Evolutionary conservation across 345 rosid species (phyloP).

Genomic region (Pugionium dolabratum): DNA sequence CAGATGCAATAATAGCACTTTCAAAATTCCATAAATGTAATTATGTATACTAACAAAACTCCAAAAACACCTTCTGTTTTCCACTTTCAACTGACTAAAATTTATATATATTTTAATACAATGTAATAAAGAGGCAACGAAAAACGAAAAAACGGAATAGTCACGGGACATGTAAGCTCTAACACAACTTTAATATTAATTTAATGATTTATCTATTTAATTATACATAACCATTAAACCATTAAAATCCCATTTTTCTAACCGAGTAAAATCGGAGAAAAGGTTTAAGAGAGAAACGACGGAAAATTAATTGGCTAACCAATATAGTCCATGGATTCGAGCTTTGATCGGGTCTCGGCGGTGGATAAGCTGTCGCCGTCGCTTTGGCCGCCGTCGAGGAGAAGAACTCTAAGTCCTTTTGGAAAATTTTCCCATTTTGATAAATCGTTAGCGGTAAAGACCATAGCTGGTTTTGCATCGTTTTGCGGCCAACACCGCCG

Average conservation of each 20-base stretch:
- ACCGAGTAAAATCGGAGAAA: neutral
- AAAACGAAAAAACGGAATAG: neutral
- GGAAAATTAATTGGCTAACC: constrained; percentile 55
- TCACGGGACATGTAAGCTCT: constrained; percentile 34
- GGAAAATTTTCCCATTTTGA: constrained; percentile 93
- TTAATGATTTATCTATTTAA: too few relatives aligned
- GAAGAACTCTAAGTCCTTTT: constrained; percentile 91
- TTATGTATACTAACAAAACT: constrained; percentile 22
- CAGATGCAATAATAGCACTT: constrained; percentile 8
- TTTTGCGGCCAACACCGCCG: constrained; percentile 63
- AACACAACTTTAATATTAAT: constrained; percentile 10
- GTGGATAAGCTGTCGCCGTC: constrained; percentile 49
- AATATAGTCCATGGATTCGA: constrained; percentile 84
- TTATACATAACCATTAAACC: neutral
- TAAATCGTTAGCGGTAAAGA: constrained; percentile 73
- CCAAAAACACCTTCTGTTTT: constrained; percentile 28
- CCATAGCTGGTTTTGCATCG: constrained; percentile 99
- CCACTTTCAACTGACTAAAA: constrained; percentile 2
- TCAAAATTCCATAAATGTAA: constrained; percentile 23
- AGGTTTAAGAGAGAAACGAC: constrained; percentile 19
- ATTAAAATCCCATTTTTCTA: constrained; percentile 1
- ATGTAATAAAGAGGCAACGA: neutral
- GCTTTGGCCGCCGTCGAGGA: constrained; percentile 53
- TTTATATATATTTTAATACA: too few relatives aligned
- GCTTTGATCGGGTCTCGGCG: constrained; percentile 65